Conservation (phyloP, 2,329 filamentous ascomycete genomes). For the Fusarium sp. region DNA sequence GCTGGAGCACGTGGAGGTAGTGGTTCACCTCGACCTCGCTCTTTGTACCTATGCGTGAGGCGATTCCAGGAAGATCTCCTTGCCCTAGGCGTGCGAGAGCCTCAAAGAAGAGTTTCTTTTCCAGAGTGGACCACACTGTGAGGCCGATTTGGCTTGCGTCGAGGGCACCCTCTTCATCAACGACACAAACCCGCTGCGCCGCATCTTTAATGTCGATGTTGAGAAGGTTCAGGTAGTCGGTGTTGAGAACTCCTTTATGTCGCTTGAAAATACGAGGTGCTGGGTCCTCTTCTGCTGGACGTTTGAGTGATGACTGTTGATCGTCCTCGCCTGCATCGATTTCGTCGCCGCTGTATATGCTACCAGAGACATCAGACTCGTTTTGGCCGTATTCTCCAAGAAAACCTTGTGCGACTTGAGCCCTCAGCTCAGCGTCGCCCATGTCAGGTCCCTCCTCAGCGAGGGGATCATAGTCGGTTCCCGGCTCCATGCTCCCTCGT, state of each 20-base stretch:
- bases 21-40: slow-evolving; percentile 77
- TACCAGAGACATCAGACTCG: slow-evolving; percentile 13
- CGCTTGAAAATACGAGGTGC: slow-evolving; percentile 56
- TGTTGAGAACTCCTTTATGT: slow-evolving; percentile 55
- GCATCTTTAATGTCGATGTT: slow-evolving; percentile 70
- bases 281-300: slow-evolving; percentile 39
- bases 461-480: slow-evolving; percentile 33
- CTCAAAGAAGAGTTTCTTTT: slow-evolving; percentile 78
- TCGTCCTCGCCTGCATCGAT: slow-evolving; percentile 11
- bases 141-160: slow-evolving; percentile 71
- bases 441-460: slow-evolving; percentile 23
- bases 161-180: slow-evolving; percentile 45
- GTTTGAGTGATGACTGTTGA: slow-evolving; percentile 43
- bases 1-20: slow-evolving; percentile 72
- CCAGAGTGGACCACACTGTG: slow-evolving; percentile 74
- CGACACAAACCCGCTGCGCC: slow-evolving; percentile 49
- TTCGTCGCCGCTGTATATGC: slow-evolving; percentile 27
- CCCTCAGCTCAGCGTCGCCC: slow-evolving; percentile 15
- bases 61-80: slow-evolving; percentile 70
- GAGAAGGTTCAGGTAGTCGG: slow-evolving; percentile 60
- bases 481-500: slow-evolving; percentile 46
- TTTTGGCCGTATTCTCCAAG: background rate
- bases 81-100: slow-evolving; percentile 72
- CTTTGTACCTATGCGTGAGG: slow-evolving; percentile 74
- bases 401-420: background rate